Conservation (phyloP, 345 rosid species). For the Gossypium mustelinum region DNA sequence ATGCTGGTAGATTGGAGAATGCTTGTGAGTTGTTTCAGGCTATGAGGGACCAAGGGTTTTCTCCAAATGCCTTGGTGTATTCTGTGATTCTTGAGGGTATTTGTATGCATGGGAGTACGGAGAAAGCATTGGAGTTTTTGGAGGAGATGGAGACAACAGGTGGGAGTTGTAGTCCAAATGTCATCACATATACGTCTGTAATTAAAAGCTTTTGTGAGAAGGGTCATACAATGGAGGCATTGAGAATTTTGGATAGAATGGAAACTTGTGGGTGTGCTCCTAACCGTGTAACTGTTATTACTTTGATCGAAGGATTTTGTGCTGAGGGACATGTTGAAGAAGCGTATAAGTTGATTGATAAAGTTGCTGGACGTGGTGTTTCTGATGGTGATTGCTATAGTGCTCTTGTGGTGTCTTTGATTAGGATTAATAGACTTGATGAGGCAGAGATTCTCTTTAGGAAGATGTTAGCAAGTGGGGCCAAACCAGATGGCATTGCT, state of each 20-base stretch:
- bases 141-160: conserved; percentile 69
- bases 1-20: conserved; percentile 53
- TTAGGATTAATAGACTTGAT: conserved; percentile 39
- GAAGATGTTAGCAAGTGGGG: conserved; percentile 40
- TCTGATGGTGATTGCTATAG: conserved; percentile 63
- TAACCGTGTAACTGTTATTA: conserved; percentile 61
- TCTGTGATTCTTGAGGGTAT: conserved; percentile 66
- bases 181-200: conserved; percentile 60
- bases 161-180: conserved; percentile 51
- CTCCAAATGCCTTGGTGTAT: conserved; percentile 53
- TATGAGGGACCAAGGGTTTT: conserved; percentile 55
- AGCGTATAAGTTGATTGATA: conserved; percentile 54
- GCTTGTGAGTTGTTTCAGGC: conserved; percentile 52
- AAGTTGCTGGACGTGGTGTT: conserved; percentile 42
- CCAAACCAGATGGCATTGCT: conserved; percentile 65
- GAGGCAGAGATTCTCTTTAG: conserved; percentile 62
- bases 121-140: conserved; percentile 55
- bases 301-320: conserved; percentile 60
- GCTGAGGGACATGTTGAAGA: conserved; percentile 41
- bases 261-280: conserved; percentile 51
- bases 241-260: conserved; percentile 70
- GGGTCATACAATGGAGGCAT: conserved; percentile 48
- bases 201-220: conserved; percentile 58
- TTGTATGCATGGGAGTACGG: conserved; percentile 48
- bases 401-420: conserved; percentile 50